Evolutionary conservation across 768 basidiomycete species (phyloP).

Genomic region (Kwoniella pini): DNA sequence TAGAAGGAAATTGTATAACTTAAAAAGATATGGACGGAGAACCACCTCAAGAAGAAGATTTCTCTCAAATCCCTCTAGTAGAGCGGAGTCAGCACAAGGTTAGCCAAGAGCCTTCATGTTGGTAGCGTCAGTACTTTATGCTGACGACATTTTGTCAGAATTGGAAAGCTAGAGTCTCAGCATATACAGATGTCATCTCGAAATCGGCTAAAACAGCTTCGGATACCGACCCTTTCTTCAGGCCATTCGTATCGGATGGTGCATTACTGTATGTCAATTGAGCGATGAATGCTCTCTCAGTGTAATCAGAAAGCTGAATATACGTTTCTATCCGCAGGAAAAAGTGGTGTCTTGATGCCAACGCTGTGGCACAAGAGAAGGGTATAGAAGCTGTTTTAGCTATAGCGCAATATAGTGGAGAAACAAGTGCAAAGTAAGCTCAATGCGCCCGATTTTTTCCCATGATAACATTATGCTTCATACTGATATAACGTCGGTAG

Average conservation of each 20-base stretch:
- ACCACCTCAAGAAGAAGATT: constrained; percentile 92
- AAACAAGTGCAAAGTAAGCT: constrained; percentile 67
- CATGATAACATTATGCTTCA: neutral
- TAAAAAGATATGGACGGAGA: constrained; percentile 69
- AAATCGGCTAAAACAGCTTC: constrained; percentile 85
- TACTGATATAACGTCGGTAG: too few species aligned
- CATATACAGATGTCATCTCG: constrained; percentile 82
- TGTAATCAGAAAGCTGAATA: too few species aligned
- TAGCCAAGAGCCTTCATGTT: neutral
- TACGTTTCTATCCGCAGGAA: constrained; percentile 59
- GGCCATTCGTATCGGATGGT: constrained; percentile 75
- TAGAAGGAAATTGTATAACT: too few species aligned
- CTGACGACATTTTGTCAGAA: constrained; percentile 63
- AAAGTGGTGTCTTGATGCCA: constrained; percentile 84
- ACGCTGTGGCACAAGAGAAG: constrained; percentile 97
- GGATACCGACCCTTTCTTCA: constrained; percentile 91
- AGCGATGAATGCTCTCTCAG: too few species aligned
- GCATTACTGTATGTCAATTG: constrained; percentile 61
- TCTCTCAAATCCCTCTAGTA: constrained; percentile 70
- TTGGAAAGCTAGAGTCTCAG: constrained; percentile 97
- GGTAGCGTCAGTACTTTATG: too few species aligned
- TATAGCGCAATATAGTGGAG: constrained; percentile 88
- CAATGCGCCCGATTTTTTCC: neutral
- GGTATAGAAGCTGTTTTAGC: constrained; percentile 84
- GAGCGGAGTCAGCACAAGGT: constrained; percentile 84